Base-by-base conservation (phyloP, 1,139 yeast species). In the Pichia sp. region DNA sequence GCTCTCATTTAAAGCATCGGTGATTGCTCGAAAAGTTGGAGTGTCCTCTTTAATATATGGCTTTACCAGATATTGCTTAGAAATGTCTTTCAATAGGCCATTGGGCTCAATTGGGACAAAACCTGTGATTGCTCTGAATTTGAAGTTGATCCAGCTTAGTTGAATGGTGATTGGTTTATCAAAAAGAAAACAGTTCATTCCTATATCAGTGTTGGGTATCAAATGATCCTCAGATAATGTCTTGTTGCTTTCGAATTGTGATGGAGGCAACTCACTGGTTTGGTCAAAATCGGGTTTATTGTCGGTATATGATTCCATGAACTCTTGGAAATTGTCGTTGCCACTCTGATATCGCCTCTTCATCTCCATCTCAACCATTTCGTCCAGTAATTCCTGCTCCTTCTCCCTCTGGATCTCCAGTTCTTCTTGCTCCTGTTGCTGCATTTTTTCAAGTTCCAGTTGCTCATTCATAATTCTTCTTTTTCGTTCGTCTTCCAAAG, bases 401-500 rank as follows among this genome's bases (percentile, higher is more conserved):
- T 70, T 74, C 63, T 70, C 79, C 61, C 75, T 72, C 65, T 72
- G 79, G 66, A 73, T 64, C 56, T 79, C 87, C 53, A 79, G 81
- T 29, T 75, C 77, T 46, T 77, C 79, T 42, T 71, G 74, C 49
- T 80, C 80, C 57, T 75, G 71, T 57, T 74, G 73, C 53, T 85
- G 82, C 58, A 82, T 84, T 51, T 77, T 78, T 57, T 83, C 84
- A 57, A 81, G 73, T 58, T 75, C 78, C 56, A 77, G 79, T 56
- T 87, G 79, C 61, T 86, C 88, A 42, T 79, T 79, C 60, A 78
- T 75, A 43, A 90, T 71, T 46, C 97, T 74, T 56, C 80, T 75
- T 47, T 81, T 73, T 51, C 99, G 73, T 65, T 92, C 97, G 56
- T 90, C 96, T 67, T 92, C 98, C 23, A 95, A 72, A 0, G 96